These are phyloP conservation scores for Zea luxurians DNA, from an alignment of 176 grass and related monocot species.

Conservation along the genomic window DNA sequence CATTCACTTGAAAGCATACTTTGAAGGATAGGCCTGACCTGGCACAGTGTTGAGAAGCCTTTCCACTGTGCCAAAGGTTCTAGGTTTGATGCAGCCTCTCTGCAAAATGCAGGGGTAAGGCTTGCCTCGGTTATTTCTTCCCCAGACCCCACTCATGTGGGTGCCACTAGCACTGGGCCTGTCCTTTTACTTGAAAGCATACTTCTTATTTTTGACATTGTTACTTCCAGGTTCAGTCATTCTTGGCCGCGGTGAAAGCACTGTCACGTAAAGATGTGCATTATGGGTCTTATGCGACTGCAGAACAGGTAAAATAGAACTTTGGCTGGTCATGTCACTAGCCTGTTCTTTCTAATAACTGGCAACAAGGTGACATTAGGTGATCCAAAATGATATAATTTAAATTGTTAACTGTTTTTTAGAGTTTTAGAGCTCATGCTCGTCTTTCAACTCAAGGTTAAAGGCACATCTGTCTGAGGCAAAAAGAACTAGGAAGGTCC, in stretches of 20 bases:
- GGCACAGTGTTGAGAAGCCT: too few relatives aligned
- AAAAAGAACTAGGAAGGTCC: too few relatives aligned
- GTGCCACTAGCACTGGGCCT: too few relatives aligned
- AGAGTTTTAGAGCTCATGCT: background rate
- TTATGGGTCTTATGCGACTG: constrained; percentile 93
- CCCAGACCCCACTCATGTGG: too few relatives aligned
- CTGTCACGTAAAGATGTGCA: constrained; percentile 94
- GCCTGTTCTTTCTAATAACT: background rate
- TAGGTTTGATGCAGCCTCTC: too few relatives aligned
- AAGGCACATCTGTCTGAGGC: too few relatives aligned
- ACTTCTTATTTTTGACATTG: constrained; percentile 28
- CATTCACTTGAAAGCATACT: background rate
- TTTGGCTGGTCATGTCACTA: constrained; percentile 17
- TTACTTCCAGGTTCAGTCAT: constrained; percentile 89
- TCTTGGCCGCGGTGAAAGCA: constrained; percentile 84
- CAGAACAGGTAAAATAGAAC: constrained; percentile 74
- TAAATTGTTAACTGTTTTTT: background rate
- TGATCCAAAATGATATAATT: background rate
- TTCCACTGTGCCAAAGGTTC: too few relatives aligned
- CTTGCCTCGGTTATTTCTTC: background rate
- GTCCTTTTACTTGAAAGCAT: background rate
- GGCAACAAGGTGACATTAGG: background rate
- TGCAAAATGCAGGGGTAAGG: too few relatives aligned
- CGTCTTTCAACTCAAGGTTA: background rate
- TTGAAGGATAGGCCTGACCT: too few relatives aligned